These are phyloP conservation scores for Fusarium sororula DNA, from an alignment of 2,329 filamentous ascomycete species.

Conservation along the genomic window DNA sequence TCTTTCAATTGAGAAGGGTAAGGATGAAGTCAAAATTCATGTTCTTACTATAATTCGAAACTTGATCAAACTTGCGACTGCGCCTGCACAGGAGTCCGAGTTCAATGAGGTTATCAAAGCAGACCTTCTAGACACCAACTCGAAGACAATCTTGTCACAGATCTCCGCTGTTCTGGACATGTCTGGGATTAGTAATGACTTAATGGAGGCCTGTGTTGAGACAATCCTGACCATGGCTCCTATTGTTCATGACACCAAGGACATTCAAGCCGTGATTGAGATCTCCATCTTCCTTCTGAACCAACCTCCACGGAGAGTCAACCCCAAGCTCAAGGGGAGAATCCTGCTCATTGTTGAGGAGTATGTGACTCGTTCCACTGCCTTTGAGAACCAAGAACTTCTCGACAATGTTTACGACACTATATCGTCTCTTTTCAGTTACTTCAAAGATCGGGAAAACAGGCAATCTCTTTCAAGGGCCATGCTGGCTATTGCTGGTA, in stretches of 20 bases:
- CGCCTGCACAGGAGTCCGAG: conserved; percentile 63
- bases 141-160: conserved; percentile 70
- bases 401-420: conserved; percentile 75
- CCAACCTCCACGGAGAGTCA: conserved; percentile 85
- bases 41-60: conserved; percentile 79
- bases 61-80: conserved; percentile 68
- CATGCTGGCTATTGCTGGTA: conserved; percentile 73
- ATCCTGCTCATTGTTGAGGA: conserved; percentile 82
- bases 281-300: conserved; percentile 84
- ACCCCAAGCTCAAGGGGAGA: conserved; percentile 81
- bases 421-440: conserved; percentile 84
- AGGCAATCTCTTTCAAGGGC: conserved; percentile 78
- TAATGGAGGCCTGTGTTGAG: conserved; percentile 82
- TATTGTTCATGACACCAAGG: conserved; percentile 71
- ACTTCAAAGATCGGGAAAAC: conserved; percentile 84
- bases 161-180: conserved; percentile 74
- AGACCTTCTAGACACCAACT: conserved; percentile 65
- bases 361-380: conserved; percentile 74
- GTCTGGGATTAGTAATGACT: conserved; percentile 70
- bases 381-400: conserved; percentile 54
- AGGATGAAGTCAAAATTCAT: conserved; percentile 87
- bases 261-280: conserved; percentile 80
- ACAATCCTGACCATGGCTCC: conserved; percentile 80
- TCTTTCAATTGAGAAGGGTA: conserved; percentile 76
- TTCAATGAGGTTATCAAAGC: conserved; percentile 65